Conservation (phyloP, 331 rosid genomes). For the Rhamnella rubrinervis region DNA sequence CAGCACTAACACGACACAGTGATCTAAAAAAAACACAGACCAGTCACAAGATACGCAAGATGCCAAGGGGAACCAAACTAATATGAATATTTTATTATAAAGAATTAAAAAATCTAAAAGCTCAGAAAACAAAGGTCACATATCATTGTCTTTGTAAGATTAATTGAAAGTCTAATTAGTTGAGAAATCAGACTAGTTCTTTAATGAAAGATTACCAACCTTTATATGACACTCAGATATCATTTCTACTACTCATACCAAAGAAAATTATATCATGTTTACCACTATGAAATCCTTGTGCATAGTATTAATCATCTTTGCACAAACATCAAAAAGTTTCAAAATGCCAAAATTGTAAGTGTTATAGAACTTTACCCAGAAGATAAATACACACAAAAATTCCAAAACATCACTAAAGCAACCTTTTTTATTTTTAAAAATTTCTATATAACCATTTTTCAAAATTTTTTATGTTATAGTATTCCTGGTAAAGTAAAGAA, state of each 20-base stretch:
- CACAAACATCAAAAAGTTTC: not conserved
- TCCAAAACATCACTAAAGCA: too few species aligned
- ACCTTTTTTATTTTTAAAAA: too few species aligned
- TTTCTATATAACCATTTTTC: too few species aligned
- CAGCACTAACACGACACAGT: constrained; percentile 44
- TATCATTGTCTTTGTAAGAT: not conserved
- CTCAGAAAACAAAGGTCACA: too few species aligned
- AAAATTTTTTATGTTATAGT: too few species aligned
- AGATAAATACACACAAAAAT: too few species aligned
- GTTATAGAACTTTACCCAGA: not conserved
- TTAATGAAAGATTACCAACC: not conserved
- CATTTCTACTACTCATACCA: too few species aligned
- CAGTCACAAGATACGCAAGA: not conserved
- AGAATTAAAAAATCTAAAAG: too few species aligned
- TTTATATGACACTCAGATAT: too few species aligned
- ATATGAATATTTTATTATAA: not conserved
- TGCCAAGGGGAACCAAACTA: constrained; percentile 7
- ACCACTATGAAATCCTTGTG: not conserved
- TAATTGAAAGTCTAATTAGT: not conserved
- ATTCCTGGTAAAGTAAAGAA: too few species aligned
- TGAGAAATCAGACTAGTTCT: not conserved
- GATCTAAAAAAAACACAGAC: constrained; percentile 34
- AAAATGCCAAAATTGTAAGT: not conserved
- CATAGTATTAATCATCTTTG: not conserved
- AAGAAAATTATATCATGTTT: not conserved